Conservation (phyloP, 495 filamentous ascomycete species). For the Trichoderma parareesei region DNA sequence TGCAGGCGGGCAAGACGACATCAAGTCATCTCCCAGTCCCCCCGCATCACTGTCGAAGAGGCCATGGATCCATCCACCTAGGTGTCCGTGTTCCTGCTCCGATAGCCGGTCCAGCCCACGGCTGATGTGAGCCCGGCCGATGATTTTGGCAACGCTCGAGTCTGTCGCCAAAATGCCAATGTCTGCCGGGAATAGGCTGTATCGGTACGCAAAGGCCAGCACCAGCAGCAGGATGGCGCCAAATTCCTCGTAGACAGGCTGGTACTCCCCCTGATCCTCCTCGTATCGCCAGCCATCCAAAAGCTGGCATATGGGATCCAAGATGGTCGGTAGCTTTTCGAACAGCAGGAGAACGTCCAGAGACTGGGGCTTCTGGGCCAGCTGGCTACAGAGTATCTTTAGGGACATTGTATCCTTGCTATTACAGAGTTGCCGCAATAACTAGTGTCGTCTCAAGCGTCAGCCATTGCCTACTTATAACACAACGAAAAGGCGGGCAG, state of each 20-base stretch:
- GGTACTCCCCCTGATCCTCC: slow-evolving; percentile 89
- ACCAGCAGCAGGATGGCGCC: slow-evolving; percentile 79
- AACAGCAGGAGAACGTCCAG: slow-evolving; percentile 86
- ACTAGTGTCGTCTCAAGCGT: slow-evolving; percentile 35
- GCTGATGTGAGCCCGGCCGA: slow-evolving; percentile 54
- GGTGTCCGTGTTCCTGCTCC: slow-evolving; percentile 65
- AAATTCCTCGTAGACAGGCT: slow-evolving; percentile 96
- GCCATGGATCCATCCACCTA: slow-evolving; percentile 78
- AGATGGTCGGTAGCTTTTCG: slow-evolving; percentile 60
- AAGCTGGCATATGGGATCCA: slow-evolving; percentile 76
- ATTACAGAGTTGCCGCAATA: slow-evolving; percentile 67
- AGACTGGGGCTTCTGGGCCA: slow-evolving; percentile 68
- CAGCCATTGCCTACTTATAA: neutral
- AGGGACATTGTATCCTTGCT: slow-evolving; percentile 88
- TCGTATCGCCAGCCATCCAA: slow-evolving; percentile 89
- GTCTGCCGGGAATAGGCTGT: slow-evolving; percentile 60
- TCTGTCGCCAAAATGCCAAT: slow-evolving; percentile 50
- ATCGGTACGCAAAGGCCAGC: slow-evolving; percentile 75
- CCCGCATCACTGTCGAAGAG: slow-evolving; percentile 81
- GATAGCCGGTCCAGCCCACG: slow-evolving; percentile 57
- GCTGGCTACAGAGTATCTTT: slow-evolving; percentile 70
- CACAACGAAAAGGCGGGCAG: neutral
- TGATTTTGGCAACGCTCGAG: slow-evolving; percentile 73
- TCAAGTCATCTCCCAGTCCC: slow-evolving; percentile 66
- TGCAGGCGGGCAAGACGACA: slow-evolving; percentile 85